Base-by-base conservation (phyloP, 306 rosid species). In the Cucurbita ficifolia region DNA sequence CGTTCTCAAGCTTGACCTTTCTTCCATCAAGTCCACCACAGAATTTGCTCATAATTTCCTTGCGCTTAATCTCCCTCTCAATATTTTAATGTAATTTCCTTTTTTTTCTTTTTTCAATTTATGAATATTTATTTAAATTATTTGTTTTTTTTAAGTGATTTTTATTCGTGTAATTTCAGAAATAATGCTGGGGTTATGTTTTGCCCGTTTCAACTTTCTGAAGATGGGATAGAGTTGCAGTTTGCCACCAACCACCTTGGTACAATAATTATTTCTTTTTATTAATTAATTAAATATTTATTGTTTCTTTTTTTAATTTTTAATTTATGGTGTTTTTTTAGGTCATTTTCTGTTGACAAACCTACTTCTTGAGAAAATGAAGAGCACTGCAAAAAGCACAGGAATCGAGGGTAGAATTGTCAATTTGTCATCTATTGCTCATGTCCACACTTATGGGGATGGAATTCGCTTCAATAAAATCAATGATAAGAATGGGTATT, bases 101-200 rank as follows among this genome's bases (percentile, higher is more conserved):
- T 35, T 64, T 52, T 18, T n/a, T 80, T 29, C 14, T 14, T 80
- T 21, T 12, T 16, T 21, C 11, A 36, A 11, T 18, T 2, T 56
- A 29, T 29, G 33, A 29, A 29, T 29, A 29, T 29, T 75, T 79
- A 21, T 57, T 43, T 51, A 35, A 76, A 36, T 56, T 5, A 43
- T 65, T 53, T n/a, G 48, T 29, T 21, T 17, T 64, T 50, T 50
- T n/a, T 0, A 57, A 36, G 29, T 61, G 24, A 62, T 11, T 17
- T 39, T 33, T 29, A 10, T 35, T 61, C 14, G 0, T 42, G 24
- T 0, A 48, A 22, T 83, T 85, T 80, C 81, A 94, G 99, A 94
- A 94, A 94, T 91, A 94, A 94, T 74, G 99, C 97, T 70, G 96
- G 99, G 51, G 84, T 94, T 39, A 91, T 94, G 99, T 94, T 94